These are phyloP conservation scores for Hemisphaericaspora xylofermentans DNA, from an alignment of 1,139 yeast species.

Conservation along the genomic window DNA sequence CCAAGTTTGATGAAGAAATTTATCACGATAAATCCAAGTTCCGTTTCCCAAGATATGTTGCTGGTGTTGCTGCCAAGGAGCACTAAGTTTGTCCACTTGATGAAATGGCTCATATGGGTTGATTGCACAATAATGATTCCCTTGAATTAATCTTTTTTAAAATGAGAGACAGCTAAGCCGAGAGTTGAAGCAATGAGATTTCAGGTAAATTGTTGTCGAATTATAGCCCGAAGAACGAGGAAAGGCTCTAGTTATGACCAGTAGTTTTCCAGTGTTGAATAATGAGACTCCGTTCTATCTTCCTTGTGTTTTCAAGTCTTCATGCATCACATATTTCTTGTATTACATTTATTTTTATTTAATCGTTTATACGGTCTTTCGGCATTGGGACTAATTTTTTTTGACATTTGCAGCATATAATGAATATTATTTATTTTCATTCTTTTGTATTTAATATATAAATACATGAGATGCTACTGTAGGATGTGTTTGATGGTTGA, in stretches of 20 bases:
- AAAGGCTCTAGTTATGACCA: too few species aligned
- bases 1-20: conserved; percentile 44
- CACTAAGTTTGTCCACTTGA: not conserved
- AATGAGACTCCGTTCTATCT: too few species aligned
- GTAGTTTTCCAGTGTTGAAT: too few species aligned
- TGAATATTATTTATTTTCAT: conserved; percentile 1
- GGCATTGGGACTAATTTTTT: not conserved
- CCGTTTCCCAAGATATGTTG: conserved; percentile 46
- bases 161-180: too few species aligned
- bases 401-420: conserved; percentile 1
- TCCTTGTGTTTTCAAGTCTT: too few species aligned
- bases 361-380: not conserved
- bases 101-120: not conserved
- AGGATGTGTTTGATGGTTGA: too few species aligned
- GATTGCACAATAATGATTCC: not conserved
- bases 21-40: conserved; percentile 47
- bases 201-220: too few species aligned
- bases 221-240: too few species aligned
- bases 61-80: conserved; percentile 37
- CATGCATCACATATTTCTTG: not conserved
- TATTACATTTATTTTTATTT: not conserved
- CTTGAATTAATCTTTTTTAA: not conserved
- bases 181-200: too few species aligned
- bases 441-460: too few species aligned
- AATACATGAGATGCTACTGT: too few species aligned